Base-by-base conservation (phyloP, 345 rosid species). In the Pistacia integerrima region DNA sequence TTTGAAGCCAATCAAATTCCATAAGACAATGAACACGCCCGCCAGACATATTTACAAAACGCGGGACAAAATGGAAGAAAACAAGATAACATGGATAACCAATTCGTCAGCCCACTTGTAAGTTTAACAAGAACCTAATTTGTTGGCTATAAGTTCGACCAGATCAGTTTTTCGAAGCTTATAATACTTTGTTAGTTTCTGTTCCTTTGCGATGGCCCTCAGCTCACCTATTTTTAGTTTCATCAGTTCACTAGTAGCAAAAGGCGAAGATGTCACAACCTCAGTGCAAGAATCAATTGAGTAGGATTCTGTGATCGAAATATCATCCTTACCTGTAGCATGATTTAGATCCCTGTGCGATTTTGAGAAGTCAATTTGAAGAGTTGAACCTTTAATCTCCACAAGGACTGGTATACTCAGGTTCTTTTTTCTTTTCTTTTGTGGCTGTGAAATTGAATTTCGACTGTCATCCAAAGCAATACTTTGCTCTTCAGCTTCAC, bases 131-230 rank as follows among this genome's bases (percentile, higher is more conserved):
- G 46, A 75, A 49, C 76, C 74, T n/a, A 86, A 73, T 16, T 44
- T 69, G 14, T 36, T 75, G 55, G 75, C 82, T 70, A 87, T 48
- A 75, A 5, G 81, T 58, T 88, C 82, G 51, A 89, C 82, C 79
- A 91, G 86, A 67, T 76, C 85, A 38, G 73, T 79, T 67, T 85
- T 91, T 58, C 67, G 76, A 11, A 91, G 88, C 82, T 82, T 83
- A 46, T 79, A 74, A 80, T 87, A 91, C 68, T 74, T 78, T 11
- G 74, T 75, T 46, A 91, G 57, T 71, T 87, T 88, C 73, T 76
- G 72, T 56, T 68, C 77, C 80, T 83, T 91, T 5, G 91, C 96
- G 62, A 89, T 84, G 82, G 80, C 81, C 79, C 72, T 86, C 75
- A 91, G 81, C 46, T 91, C 89, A 49, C 61, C 61, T 57, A 89